phyloP scores from a whole-genome alignment of 1,139 yeast species.

The Blastobotrys elegans region DNA sequence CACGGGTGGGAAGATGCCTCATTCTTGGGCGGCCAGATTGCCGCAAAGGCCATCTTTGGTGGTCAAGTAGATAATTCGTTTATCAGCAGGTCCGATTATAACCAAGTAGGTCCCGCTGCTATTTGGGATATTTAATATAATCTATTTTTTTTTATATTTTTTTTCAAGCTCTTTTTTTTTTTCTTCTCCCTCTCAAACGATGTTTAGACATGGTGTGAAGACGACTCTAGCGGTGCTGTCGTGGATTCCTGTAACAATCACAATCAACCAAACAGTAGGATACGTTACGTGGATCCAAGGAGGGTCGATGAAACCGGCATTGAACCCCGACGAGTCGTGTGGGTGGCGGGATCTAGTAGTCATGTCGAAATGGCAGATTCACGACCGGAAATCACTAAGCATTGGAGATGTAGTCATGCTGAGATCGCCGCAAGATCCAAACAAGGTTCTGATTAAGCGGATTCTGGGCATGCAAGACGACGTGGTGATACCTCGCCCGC shows the following conservation, averaged over 20 bases:
- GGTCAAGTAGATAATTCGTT: slow-evolving; percentile 56
- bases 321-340: slow-evolving; percentile 60
- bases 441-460: slow-evolving; percentile 66
- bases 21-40: slow-evolving; percentile 83
- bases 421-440: slow-evolving; percentile 75
- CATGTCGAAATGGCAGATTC: slow-evolving; percentile 59
- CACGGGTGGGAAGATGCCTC: slow-evolving; percentile 71
- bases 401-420: slow-evolving; percentile 74
- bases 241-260: slow-evolving; percentile 79
- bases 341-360: slow-evolving; percentile 59
- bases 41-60: slow-evolving; percentile 77
- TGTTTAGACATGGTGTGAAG: slow-evolving; percentile 4
- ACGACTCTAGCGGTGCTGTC: slow-evolving; percentile 24
- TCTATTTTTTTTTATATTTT: neutral
- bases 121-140: slow-evolving; percentile 44
- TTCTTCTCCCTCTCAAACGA: neutral
- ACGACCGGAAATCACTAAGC: slow-evolving; percentile 42
- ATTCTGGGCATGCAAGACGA: slow-evolving; percentile 75
- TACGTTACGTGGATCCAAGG: slow-evolving; percentile 80
- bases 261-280: slow-evolving; percentile 64
- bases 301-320: slow-evolving; percentile 81
- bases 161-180: neutral
- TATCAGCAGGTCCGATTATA: slow-evolving; percentile 66
- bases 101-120: slow-evolving; percentile 69
- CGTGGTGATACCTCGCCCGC: slow-evolving; percentile 47